Base-by-base conservation (phyloP, 2,329 filamentous ascomycete genomes). In the Arthrobotrys megalospora region DNA sequence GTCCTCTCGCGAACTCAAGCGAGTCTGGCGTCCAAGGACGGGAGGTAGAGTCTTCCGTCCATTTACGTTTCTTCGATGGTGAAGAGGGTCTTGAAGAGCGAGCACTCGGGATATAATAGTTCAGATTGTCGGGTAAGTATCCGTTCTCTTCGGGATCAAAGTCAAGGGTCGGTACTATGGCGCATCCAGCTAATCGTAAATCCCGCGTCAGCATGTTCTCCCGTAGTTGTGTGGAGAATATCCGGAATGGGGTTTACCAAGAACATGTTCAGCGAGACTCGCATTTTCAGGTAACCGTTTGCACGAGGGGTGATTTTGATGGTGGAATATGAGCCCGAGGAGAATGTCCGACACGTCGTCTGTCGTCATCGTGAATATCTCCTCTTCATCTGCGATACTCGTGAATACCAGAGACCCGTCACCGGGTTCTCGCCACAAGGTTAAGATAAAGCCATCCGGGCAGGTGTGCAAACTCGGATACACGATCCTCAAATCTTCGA, bases 111-210 rank as follows among this genome's bases (percentile, higher is more conserved):
- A 58, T 38, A 34, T 19, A 38, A 21, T 58, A 58, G 3, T 21
- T 21, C 12, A 2, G 1, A 10, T 6, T 21, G 5, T 38, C 34
- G 0, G 52, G 32, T 21, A 58, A 32, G 24, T 60, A 41, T 14
- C 55, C 55, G 28, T 60, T 60, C 16, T n/a, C 12, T n/a, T 41
- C 34, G 1, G 36, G 19, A n/a, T 60, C 34, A 60, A 60, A 43
- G 1, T 24, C 19, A 3, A 43, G 16, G 11, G 8, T 28, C 4
- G 36, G 36, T 28, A 43, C 7, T 14, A 24, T 16, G 11, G 36
- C 19, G 11, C 55, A 60, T 43, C 55, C 55, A 1, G 34, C 55
- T 60, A 38, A 38, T 3, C 10, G n/a, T 19, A 6, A 19, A 58
- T 21, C n/a, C 36, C 6, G 8, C 0, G 6, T 58, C 10, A 58